Percentiles rank a stretch among this genome's conserved stretches.
Conservation (phyloP, 129 eudicot species). For the Saussurea involucrata region DNA sequence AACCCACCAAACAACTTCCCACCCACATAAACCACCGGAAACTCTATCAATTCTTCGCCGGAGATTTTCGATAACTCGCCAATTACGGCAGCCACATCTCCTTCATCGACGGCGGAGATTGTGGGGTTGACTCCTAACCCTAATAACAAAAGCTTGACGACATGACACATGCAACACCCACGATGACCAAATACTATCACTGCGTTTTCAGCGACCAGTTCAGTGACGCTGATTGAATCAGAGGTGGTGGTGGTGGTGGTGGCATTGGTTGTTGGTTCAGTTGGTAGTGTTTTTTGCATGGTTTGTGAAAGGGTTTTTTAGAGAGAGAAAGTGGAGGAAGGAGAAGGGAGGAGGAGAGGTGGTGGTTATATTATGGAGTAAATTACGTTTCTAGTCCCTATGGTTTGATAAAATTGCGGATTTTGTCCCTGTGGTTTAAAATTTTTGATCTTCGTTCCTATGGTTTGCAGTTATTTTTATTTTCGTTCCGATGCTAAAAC, state of each 20-base stretch:
- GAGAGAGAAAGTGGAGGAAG: constrained; percentile 6
- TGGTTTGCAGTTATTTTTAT: too few species aligned
- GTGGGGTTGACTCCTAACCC: constrained; percentile 69
- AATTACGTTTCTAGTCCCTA: too few species aligned
- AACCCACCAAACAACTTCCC: constrained; percentile 81
- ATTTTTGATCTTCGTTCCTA: too few species aligned
- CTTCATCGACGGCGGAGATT: constrained; percentile 40
- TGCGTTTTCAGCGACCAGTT: constrained; percentile 46
- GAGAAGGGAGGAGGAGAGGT: constrained; percentile 2
- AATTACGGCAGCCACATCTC: constrained; percentile 25
- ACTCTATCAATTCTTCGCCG: constrained; percentile 24
- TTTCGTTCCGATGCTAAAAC: too few species aligned
- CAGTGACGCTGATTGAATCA: not conserved
- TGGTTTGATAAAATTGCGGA: too few species aligned
- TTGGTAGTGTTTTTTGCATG: constrained; percentile 45
- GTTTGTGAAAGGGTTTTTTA: not conserved
- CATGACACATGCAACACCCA: constrained; percentile 79
- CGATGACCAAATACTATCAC: constrained; percentile 52
- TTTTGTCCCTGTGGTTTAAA: too few species aligned
- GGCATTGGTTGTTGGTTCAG: not conserved
- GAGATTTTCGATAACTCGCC: constrained; percentile 18
- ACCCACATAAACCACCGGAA: constrained; percentile 77
- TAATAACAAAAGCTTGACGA: constrained; percentile 45
- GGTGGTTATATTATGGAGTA: not conserved
- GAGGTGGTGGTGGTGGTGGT: not conserved